Percentiles rank a stretch among this genome's conserved stretches.
phyloP scores from a whole-genome alignment of 2,329 filamentous ascomycete species.

The Clonostachys chloroleuca region DNA sequence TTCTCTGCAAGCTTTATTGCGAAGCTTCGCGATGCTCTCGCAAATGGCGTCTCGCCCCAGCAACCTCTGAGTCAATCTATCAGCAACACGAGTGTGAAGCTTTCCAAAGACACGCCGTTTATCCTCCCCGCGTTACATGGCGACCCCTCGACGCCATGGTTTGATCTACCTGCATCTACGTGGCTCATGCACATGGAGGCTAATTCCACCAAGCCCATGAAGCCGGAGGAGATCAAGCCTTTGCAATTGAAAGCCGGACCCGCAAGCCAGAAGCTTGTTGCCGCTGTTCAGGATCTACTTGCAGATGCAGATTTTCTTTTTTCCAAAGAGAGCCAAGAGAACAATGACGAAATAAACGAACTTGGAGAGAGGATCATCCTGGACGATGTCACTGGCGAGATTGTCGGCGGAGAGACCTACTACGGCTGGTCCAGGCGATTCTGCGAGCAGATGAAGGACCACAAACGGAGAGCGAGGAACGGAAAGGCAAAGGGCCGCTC shows the following conservation, averaged over 20 bases:
- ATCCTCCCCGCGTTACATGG: constrained; percentile 75
- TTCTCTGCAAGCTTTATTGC: constrained; percentile 49
- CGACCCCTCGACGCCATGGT: constrained; percentile 68
- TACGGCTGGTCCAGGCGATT: constrained; percentile 84
- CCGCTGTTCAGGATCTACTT: constrained; percentile 67
- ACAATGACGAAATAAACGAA: constrained; percentile 63
- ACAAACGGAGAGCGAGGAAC: constrained; percentile 33
- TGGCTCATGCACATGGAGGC: constrained; percentile 76
- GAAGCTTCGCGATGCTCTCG: constrained; percentile 55
- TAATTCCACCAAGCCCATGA: constrained; percentile 71
- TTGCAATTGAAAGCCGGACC: constrained; percentile 66
- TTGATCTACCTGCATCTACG: constrained; percentile 78
- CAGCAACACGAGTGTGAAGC: constrained; percentile 16
- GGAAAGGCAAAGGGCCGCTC: constrained; percentile 23
- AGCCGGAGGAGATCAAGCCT: constrained; percentile 65
- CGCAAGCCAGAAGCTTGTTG: constrained; percentile 60
- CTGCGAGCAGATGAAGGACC: constrained; percentile 73
- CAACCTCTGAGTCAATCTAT: too few relatives aligned
- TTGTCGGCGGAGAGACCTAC: constrained; percentile 67
- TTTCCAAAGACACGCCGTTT: constrained; percentile 58
- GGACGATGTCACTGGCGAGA: constrained; percentile 62
- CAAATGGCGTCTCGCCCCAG: constrained; percentile 18
- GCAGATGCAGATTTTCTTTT: constrained; percentile 68
- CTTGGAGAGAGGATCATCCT: constrained; percentile 65
- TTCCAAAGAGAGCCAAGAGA: constrained; percentile 40